A percentile compares a stretch with the other conserved stretches of the same genome.
Evolutionary conservation across 257 asterid species (phyloP).

Genomic region (Euphrasia confusa): DNA sequence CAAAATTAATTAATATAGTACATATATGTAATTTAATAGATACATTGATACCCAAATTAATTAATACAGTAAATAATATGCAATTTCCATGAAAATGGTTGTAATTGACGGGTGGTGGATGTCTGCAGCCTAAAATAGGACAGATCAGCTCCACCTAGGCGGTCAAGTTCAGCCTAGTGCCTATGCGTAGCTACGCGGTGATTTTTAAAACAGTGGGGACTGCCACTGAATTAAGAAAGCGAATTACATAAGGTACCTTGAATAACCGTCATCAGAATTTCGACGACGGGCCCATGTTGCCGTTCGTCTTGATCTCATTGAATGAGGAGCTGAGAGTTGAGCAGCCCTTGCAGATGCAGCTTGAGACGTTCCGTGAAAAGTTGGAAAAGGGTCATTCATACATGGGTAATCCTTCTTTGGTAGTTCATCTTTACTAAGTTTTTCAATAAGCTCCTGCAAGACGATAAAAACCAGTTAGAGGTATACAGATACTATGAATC

Average conservation of each 20-base stretch:
- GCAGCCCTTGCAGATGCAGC: constrained; percentile 47
- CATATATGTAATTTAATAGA: too few relatives aligned
- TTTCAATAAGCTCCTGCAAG: constrained; percentile 83
- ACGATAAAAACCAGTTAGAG: constrained; percentile 16
- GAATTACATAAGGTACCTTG: constrained; percentile 51
- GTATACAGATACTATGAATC: constrained; percentile 1
- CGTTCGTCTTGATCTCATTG: constrained; percentile 90
- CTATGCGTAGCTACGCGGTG: too few relatives aligned
- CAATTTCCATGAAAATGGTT: too few relatives aligned
- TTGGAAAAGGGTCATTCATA: constrained; percentile 95
- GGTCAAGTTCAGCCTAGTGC: too few relatives aligned
- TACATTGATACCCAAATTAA: too few relatives aligned
- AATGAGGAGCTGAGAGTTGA: constrained; percentile 69
- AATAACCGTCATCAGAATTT: constrained; percentile 94
- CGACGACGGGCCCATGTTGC: constrained; percentile 99
- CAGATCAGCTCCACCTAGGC: too few relatives aligned
- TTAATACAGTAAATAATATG: too few relatives aligned
- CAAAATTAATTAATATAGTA: too few relatives aligned
- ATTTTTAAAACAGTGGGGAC: not conserved
- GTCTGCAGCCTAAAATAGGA: too few relatives aligned
- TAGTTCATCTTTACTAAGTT: constrained; percentile 76
- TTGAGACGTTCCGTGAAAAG: constrained; percentile 61
- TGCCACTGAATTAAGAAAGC: constrained; percentile 16
- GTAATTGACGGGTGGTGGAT: too few relatives aligned
- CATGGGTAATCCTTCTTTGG: constrained; percentile 87